Evolutionary conservation across 176 grass and related monocot species (phyloP).

Genomic region (Hyparrhenia diplandra): DNA sequence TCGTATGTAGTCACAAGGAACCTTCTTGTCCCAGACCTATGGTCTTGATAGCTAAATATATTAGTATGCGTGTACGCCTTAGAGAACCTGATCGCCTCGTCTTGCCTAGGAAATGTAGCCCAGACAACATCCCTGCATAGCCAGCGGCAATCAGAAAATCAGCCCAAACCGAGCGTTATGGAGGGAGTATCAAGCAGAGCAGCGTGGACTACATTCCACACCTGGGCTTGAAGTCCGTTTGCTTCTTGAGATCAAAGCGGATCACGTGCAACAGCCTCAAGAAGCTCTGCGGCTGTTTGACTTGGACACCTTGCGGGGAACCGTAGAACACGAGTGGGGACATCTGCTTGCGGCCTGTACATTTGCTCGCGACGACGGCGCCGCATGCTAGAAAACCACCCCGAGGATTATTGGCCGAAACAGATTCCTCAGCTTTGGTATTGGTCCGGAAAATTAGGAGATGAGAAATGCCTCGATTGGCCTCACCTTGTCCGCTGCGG

Average conservation of each 20-base stretch:
- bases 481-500: conserved; percentile 15
- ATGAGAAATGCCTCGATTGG: background rate
- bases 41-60: conserved; percentile 92
- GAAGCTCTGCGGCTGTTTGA: conserved; percentile 66
- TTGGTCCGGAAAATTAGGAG: background rate
- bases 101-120: conserved; percentile 96
- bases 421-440: background rate
- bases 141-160: background rate
- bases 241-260: conserved; percentile 70
- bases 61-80: conserved; percentile 48
- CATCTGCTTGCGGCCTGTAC: conserved; percentile 53
- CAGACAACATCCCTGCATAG: conserved; percentile 60
- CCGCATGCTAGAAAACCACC: conserved; percentile 29
- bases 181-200: background rate
- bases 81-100: conserved; percentile 81
- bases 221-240: conserved; percentile 66
- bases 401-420: background rate
- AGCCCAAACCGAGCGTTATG: conserved; percentile 10
- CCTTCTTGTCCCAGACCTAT: conserved; percentile 74
- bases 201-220: conserved; percentile 8
- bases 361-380: conserved; percentile 53
- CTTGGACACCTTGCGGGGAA: conserved; percentile 71
- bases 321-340: conserved; percentile 85
- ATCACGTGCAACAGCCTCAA: conserved; percentile 72
- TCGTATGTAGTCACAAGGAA: conserved; percentile 83